These are phyloP conservation scores for Sporobolomyces phaffii DNA, from an alignment of 768 basidiomycete species.

Conservation along the genomic window DNA sequence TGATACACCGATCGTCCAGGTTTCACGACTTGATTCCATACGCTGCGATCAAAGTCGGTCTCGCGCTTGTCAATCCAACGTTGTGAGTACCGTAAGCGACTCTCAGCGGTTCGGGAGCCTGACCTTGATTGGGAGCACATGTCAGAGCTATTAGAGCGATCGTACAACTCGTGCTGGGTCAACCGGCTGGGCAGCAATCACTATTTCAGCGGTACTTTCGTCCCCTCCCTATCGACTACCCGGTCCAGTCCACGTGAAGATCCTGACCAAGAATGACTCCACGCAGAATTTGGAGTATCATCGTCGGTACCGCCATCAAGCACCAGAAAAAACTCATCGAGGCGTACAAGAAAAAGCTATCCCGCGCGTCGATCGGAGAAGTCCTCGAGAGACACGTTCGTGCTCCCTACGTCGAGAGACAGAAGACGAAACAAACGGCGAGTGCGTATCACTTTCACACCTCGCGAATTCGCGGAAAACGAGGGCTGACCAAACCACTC, in stretches of 20 bases:
- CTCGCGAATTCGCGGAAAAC: background rate
- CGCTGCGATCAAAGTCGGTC: slow-evolving; percentile 28
- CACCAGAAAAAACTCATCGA: slow-evolving; percentile 24
- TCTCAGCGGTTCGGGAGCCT: too few relatives aligned
- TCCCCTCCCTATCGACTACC: background rate
- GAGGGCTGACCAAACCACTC: background rate
- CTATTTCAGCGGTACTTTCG: slow-evolving; percentile 28
- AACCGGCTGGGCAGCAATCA: slow-evolving; percentile 23
- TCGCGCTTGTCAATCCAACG: slow-evolving; percentile 34
- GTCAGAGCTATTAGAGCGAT: slow-evolving; percentile 32
- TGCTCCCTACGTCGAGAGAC: slow-evolving; percentile 23
- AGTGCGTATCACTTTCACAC: background rate
- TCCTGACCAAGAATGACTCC: too few relatives aligned
- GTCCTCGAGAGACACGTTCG: slow-evolving; percentile 21
- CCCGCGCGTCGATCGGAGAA: slow-evolving; percentile 3
- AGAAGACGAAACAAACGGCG: slow-evolving; percentile 16
- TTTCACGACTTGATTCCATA: slow-evolving; percentile 37
- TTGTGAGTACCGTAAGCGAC: too few relatives aligned
- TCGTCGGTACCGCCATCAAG: slow-evolving; percentile 20
- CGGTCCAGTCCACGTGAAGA: too few relatives aligned
- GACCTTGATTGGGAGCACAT: too few relatives aligned
- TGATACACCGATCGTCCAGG: background rate
- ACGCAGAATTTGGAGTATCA: slow-evolving; percentile 26
- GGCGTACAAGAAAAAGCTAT: slow-evolving; percentile 22
- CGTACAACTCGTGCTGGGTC: slow-evolving; percentile 35